Conservation (phyloP, 495 filamentous ascomycete species). For the Recurvomyces mirabilis region DNA sequence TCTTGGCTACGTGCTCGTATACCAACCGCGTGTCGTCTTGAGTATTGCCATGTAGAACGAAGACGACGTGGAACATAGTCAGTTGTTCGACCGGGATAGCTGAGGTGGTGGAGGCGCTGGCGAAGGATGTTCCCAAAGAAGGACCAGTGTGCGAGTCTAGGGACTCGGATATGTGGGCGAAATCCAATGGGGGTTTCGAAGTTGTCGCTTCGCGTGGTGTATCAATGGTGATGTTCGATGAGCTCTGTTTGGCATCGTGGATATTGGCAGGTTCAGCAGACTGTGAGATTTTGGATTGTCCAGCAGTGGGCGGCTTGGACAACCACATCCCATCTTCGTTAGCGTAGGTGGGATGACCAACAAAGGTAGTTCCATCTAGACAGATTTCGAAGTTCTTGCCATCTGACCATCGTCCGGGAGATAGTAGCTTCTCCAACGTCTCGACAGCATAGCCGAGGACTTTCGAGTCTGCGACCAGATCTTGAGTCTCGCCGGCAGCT, state of each 20-base stretch:
- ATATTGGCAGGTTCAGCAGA: background rate
- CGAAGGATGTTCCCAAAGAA: constrained; percentile 24
- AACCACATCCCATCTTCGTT: constrained; percentile 73
- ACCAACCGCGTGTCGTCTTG: constrained; percentile 54
- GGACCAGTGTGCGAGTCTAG: constrained; percentile 27
- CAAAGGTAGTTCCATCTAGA: constrained; percentile 71
- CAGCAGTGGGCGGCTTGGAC: constrained; percentile 3
- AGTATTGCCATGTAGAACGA: constrained; percentile 65
- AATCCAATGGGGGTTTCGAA: constrained; percentile 17
- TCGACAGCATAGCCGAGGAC: constrained; percentile 64
- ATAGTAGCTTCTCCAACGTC: constrained; percentile 73
- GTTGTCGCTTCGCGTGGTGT: constrained; percentile 4
- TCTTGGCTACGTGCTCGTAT: constrained; percentile 78
- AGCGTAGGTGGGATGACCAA: constrained; percentile 81
- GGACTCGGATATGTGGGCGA: constrained; percentile 23
- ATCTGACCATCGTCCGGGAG: constrained; percentile 67
- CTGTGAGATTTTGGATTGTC: background rate
- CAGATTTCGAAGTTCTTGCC: constrained; percentile 79
- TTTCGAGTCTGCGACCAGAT: background rate
- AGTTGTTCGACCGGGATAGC: constrained; percentile 41
- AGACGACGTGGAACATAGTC: constrained; percentile 96
- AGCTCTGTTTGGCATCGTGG: background rate
- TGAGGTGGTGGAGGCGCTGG: constrained; percentile 27
- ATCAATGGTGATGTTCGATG: background rate
- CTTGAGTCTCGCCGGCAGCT: no score